Conservation (phyloP, 306 rosid genomes). For the Calophaca sinica region DNA sequence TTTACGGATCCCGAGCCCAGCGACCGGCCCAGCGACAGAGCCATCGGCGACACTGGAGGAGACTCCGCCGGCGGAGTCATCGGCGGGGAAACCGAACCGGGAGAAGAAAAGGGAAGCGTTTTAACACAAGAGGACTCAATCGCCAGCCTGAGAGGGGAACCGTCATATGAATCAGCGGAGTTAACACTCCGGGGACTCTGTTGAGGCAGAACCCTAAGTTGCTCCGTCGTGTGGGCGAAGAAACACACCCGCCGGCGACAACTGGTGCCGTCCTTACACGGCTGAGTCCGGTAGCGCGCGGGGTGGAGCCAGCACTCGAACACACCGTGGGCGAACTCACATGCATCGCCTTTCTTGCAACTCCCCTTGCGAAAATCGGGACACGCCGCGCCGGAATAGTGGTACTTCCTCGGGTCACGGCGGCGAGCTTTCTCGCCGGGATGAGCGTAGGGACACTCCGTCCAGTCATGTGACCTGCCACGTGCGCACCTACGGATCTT, state of each 20-base stretch:
- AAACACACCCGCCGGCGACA: slow-evolving; percentile 85
- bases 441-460: slow-evolving; percentile 94
- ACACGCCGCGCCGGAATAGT: slow-evolving; percentile 85
- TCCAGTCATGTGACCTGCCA: slow-evolving; percentile 97
- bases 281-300: slow-evolving; percentile 90
- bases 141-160: slow-evolving; percentile 69
- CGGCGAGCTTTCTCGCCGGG: slow-evolving; percentile 99
- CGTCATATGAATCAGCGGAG: slow-evolving; percentile 69
- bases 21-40: slow-evolving; percentile 61
- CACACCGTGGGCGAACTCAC: slow-evolving; percentile 93
- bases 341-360: slow-evolving; percentile 80
- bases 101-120: slow-evolving; percentile 58
- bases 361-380: slow-evolving; percentile 90
- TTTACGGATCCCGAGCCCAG: slow-evolving; percentile 56
- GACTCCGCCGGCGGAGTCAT: slow-evolving; percentile 4
- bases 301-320: slow-evolving; percentile 99
- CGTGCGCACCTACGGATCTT: slow-evolving; percentile 84
- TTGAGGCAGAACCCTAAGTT: slow-evolving; percentile 77
- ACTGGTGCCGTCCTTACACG: slow-evolving; percentile 86
- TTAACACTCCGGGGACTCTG: slow-evolving; percentile 63
- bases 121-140: slow-evolving; percentile 51
- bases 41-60: slow-evolving; percentile 55
- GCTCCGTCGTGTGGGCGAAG: slow-evolving; percentile 94
- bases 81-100: slow-evolving; percentile 61
- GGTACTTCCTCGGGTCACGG: slow-evolving; percentile 84